Evolutionary conservation across 1,139 yeast species (phyloP), one percentile per base, ranked within the genome.

Genomic region (Hyphopichia burtonii): DNA sequence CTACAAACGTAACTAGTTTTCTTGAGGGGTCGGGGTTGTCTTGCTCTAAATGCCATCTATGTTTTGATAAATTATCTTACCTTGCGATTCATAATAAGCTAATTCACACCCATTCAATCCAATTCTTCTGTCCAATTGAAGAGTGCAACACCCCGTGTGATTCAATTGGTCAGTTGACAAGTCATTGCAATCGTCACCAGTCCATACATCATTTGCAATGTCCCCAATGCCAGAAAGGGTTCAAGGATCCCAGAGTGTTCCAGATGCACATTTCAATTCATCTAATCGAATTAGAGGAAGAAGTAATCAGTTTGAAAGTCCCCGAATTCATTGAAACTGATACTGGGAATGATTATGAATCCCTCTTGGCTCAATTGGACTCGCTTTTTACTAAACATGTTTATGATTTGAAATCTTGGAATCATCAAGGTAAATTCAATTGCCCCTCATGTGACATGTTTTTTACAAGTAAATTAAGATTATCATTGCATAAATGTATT

Each of bases 71-170:
- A 15, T 14, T 34, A 12, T 33, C 31, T n/a, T 34, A 23, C 19
- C 30, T 37, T 18, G 31, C 31, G 14, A 37, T 37, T 15, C 39
- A 37, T 16, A 30, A 37, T 31, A 19, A n/a, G n/a, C n/a, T n/a
- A n/a, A n/a, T n/a, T n/a, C n/a, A n/a, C n/a, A n/a, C n/a, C n/a
- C n/a, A 17, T n/a, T 14, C 30, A 8, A 14, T 14, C 16, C 39
- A 37, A n/a, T n/a, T n/a, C n/a, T 31, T 20, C 15, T 33, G 36
- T 33, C 34, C 34, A n/a, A 7, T 25, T 9, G 28, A 25, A 9
- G 22, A 31, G 5, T 31, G 34, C 17, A n/a, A 16, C 6, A 6
- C 20, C 20, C 6, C 3, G 3, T 31, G 34, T 31, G 34, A 17
- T 6, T 17, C 25, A 19, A n/a, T 33, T 7, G 17, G 20, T 9